Evolutionary conservation across 2,329 filamentous ascomycete species (phyloP), one percentile per base, ranked within the genome.

Genomic region (Neospermospora avenae): DNA sequence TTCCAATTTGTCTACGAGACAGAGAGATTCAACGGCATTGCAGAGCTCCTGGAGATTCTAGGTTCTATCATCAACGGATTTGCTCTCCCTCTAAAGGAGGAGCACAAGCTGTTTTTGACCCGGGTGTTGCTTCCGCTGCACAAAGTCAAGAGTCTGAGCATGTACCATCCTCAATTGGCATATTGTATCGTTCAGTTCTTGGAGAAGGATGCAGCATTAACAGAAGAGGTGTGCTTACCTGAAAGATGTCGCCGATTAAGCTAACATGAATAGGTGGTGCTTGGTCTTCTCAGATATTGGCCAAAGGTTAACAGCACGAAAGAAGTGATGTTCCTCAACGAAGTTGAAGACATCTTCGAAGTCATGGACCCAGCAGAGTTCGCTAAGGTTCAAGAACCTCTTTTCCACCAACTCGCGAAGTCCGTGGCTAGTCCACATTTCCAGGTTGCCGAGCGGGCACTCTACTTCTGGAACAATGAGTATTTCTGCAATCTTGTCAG

Each of bases 381-480:
- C 71, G 93, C 93, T 69, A 99, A 99, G 78, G 95, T 99, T 41
- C 95, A 99, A 75, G 95, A 98, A 72, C 93, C 95, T 52, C 79
- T 99, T 41, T 99, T 99, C 81, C 92, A 96, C 70, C 95, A 99
- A 74, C 82, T 99, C 66, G 93, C 95, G 66, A 99, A 98, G 76
- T 98, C 95, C 2, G 95, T 99, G 44, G 93, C 95, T 53, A 99
- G 95, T 73, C 95, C 95, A 52, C 95, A 99, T 76, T 99, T 99
- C 79, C 95, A 99, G 80, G 95, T 99, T 60, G 95, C 95, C 18
- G 95, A 99, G 78, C 87, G 95, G 67, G 95, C 95, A 4, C 82
- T 99, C 28, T 99, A 99, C 78, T 99, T 99, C 80, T 99, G 95
- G 95, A 99, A 99, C 81, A 99, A 99, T 73, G 95, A 99, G 75